Evolutionary conservation across 2,329 filamentous ascomycete species (phyloP).

Genomic region (Pseudocercospora pini-densiflorae): DNA sequence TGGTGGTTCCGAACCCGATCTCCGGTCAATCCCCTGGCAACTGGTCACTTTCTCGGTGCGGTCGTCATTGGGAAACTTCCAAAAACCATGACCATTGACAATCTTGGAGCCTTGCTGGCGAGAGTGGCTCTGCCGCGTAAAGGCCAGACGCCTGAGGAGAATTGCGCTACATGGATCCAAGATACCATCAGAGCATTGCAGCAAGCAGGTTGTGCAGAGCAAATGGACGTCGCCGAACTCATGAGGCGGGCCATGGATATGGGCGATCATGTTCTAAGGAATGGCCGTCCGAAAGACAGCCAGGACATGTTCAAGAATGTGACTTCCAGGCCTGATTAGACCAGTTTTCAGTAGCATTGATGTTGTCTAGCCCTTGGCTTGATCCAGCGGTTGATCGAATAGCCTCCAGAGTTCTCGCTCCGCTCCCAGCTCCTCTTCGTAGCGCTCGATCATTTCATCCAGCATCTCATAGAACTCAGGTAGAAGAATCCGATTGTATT

Average conservation of each 20-base stretch:
- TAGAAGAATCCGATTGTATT: constrained; percentile 12
- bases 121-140: neutral
- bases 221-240: neutral
- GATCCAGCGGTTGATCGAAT: constrained; percentile 15
- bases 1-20: neutral
- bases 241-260: neutral
- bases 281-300: too few relatives aligned
- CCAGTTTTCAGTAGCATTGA: too few relatives aligned
- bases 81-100: neutral
- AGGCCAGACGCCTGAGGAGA: neutral
- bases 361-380: neutral
- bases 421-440: constrained; percentile 21
- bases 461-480: constrained; percentile 23
- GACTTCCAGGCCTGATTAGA: too few relatives aligned
- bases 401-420: constrained; percentile 17
- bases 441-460: constrained; percentile 10
- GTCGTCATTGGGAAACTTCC: neutral
- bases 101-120: neutral
- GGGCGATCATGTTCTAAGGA: too few relatives aligned
- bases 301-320: too few relatives aligned
- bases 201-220: neutral
- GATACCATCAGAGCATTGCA: neutral
- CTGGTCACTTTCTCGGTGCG: neutral
- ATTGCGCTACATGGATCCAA: neutral
- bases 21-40: neutral